Evolutionary conservation across 202 grass and related monocot genomes (phyloP).

Genomic region (Setaria italica): DNA sequence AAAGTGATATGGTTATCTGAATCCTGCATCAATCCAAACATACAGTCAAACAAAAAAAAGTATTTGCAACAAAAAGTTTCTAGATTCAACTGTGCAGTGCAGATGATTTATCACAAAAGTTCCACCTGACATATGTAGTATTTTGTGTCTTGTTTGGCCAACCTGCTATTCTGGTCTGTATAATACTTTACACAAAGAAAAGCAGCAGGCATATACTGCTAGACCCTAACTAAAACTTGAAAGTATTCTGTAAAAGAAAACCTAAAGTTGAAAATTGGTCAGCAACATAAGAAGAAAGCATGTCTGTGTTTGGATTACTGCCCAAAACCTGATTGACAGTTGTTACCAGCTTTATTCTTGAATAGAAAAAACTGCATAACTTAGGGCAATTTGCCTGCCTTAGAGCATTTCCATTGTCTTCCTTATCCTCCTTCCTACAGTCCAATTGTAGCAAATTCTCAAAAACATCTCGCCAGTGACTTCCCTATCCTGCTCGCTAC

Average conservation of each 20-base stretch:
- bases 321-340: constrained; percentile 3
- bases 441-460: no score
- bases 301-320: background rate
- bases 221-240: constrained; percentile 9
- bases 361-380: background rate
- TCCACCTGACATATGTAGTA: constrained; percentile 20
- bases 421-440: no score
- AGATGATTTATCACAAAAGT: constrained; percentile 29
- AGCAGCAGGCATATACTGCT: constrained; percentile 21
- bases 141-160: constrained; percentile 24
- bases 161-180: constrained; percentile 10
- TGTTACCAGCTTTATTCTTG: constrained; percentile 16
- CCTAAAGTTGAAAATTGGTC: constrained; percentile 20
- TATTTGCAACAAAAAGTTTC: constrained; percentile 33
- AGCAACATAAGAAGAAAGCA: background rate
- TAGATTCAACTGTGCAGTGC: background rate
- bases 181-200: background rate
- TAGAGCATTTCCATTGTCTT: no score
- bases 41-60: constrained; percentile 20
- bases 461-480: no score
- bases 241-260: background rate
- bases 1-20: constrained; percentile 83
- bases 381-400: background rate
- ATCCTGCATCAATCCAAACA: constrained; percentile 67
- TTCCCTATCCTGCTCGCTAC: no score